Percentiles rank a stretch among this genome's conserved stretches.
phyloP scores from a whole-genome alignment of 1,284 basidiomycete species.

The Ganoderma boninense region DNA sequence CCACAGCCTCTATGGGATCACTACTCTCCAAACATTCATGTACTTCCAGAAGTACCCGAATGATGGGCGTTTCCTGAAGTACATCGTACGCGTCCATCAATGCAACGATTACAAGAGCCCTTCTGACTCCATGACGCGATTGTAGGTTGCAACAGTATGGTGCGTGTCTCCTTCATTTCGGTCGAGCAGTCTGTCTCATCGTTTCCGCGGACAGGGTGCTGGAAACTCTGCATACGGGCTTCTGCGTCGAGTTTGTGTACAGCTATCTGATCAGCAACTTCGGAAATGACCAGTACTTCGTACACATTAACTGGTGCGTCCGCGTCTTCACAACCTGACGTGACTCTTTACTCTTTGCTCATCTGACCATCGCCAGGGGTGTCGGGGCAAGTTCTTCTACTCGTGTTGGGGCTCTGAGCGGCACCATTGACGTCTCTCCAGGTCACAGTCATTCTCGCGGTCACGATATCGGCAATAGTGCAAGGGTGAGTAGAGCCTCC shows the following conservation, averaged over 20 bases:
- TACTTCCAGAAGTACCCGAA: slow-evolving; percentile 34
- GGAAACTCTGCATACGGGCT: slow-evolving; percentile 31
- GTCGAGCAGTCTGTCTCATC: not conserved
- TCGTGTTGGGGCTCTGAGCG: not conserved
- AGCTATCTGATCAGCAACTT: slow-evolving; percentile 26
- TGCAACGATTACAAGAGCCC: not conserved
- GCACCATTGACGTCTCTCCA: not conserved
- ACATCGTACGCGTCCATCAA: slow-evolving; percentile 19
- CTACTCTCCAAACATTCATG: slow-evolving; percentile 32
- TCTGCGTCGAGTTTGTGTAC: slow-evolving; percentile 31
- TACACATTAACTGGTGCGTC: slow-evolving; percentile 24
- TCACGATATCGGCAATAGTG: slow-evolving; percentile 25
- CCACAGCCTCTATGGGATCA: slow-evolving; percentile 30
- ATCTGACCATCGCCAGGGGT: slow-evolving; percentile 14
- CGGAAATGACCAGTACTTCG: slow-evolving; percentile 20
- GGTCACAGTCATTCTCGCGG: slow-evolving; percentile 24
- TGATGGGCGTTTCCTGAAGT: slow-evolving; percentile 22
- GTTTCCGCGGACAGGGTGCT: slow-evolving; percentile 18
- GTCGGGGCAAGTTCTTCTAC: slow-evolving; percentile 19
- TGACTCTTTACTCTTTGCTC: too few relatives aligned
- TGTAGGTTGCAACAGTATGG: slow-evolving; percentile 30
- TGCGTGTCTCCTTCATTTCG: slow-evolving; percentile 19
- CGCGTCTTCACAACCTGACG: not conserved
- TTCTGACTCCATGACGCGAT: not conserved
- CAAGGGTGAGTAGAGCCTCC: slow-evolving; percentile 17